Base-by-base conservation (phyloP, 352 stramenopile species). In the Globisporangium radiosum region DNA sequence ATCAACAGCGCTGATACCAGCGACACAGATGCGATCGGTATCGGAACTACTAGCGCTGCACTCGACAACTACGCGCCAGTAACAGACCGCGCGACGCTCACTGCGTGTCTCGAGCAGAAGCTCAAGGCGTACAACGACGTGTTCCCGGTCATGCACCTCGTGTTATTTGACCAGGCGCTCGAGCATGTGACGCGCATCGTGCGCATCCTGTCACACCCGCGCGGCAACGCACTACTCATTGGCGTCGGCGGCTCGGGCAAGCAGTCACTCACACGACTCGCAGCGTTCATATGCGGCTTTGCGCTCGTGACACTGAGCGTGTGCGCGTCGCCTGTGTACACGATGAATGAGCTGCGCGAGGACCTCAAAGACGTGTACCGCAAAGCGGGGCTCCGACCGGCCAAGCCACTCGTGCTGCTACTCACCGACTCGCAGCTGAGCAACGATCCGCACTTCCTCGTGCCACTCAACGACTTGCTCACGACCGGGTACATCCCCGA, bases 81-180 rank as follows among this genome's bases (percentile, higher is more conserved):
- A 1, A 13, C 40, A 5, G 81, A 92, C 36, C 87, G 80, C 40
- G 15, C 59, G 1, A 70, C 87, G 33, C 75, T 94, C 13, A 80
- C 72, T 0, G 25, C 38, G 44, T 77, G 69, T 10, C 60, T 96
- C 19, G 73, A 96, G 49, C 64, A 62, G 5, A 88, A 89, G 49
- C 68, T 97, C 3, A 63, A 65, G 10, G 70, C 84, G 11, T 97
- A 97, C 72, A 98, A 98, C 58, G 91, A 98, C 56, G 82, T 70
- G 5, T 87, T 97, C 64, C 83, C 92, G 0, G 94, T 98, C 7
- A 96, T 97, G 87, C 82, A 93, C 59, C 69, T 97, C 8, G 90
- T 97, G 43, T 62, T 97, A 0, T 97, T 97, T 65, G 88, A 97
- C 14, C 83, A 96, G 63, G 91, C 91, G 3, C 74, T 97, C 59